Conservation (phyloP, 2,329 filamentous ascomycete species). For the Thyridium curvatum region DNA sequence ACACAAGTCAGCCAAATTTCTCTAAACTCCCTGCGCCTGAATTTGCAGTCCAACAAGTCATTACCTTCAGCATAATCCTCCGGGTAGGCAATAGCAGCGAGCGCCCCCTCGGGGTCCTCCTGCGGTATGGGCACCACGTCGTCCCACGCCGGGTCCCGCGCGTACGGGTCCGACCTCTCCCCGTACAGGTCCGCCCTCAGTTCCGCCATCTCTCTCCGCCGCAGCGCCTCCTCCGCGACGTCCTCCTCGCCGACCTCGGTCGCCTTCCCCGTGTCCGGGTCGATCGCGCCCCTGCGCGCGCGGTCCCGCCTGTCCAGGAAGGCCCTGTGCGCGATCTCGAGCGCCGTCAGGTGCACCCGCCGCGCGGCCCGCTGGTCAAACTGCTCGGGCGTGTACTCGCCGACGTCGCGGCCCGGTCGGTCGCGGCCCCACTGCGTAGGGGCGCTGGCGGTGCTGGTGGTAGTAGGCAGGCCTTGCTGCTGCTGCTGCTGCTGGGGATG, state of each 20-base stretch:
- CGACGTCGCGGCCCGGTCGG: conserved; percentile 40
- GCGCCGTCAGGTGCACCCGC: conserved; percentile 32
- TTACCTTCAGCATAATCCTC: conserved; percentile 78
- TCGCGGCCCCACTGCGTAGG: conserved; percentile 42
- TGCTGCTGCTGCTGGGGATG: too few species aligned
- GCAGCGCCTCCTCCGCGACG: conserved; percentile 35
- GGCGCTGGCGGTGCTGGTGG: conserved; percentile 10
- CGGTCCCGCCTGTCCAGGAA: conserved; percentile 33
- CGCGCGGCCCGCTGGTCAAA: conserved; percentile 35
- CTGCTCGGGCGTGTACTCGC: conserved; percentile 38
- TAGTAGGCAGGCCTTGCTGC: neutral
- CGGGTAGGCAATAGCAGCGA: conserved; percentile 89
- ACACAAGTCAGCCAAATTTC: conserved; percentile 1
- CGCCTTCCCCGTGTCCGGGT: conserved; percentile 12
- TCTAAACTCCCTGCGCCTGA: too few species aligned
- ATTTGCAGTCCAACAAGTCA: conserved; percentile 8
- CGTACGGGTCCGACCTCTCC: conserved; percentile 43
- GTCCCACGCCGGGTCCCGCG: conserved; percentile 70
- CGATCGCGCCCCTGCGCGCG: conserved; percentile 8
- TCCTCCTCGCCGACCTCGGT: conserved; percentile 25
- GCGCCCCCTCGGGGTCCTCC: conserved; percentile 73
- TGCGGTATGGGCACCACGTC: conserved; percentile 79
- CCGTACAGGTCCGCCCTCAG: conserved; percentile 48
- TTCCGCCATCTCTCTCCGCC: conserved; percentile 44
- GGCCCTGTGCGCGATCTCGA: conserved; percentile 35